Conservation (phyloP, 225 moss, liverwort and hornwort species). For the Thuidium tamariscinum region DNA sequence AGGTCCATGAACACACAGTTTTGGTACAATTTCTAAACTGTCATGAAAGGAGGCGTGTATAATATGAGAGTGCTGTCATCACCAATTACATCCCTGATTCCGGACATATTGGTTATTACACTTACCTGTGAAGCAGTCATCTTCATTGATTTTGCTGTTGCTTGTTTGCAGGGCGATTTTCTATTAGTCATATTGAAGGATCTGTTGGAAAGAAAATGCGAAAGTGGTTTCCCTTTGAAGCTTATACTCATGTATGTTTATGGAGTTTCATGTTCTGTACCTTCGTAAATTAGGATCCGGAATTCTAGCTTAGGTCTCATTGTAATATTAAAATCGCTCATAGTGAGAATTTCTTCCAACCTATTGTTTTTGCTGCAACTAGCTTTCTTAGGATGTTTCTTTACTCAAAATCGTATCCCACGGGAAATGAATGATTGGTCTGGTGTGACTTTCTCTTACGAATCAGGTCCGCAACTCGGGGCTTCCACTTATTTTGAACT, state of each 20-base stretch:
- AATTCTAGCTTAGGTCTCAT: background rate
- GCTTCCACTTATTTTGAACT: conserved; percentile 79
- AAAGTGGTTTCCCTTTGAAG: conserved; percentile 54
- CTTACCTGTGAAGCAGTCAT: background rate
- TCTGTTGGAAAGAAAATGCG: conserved; percentile 66
- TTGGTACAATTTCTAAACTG: conserved; percentile 37
- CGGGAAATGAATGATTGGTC: background rate
- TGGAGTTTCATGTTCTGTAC: background rate
- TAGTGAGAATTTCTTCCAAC: background rate
- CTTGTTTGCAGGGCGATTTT: conserved; percentile 80
- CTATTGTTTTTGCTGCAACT: background rate
- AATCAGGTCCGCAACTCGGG: conserved; percentile 88
- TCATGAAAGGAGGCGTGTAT: background rate
- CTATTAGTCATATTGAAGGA: conserved; percentile 89
- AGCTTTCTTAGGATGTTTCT: background rate
- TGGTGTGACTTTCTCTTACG: background rate
- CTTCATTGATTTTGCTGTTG: background rate
- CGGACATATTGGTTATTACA: background rate
- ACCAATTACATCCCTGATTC: background rate
- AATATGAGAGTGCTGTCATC: background rate
- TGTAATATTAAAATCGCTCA: background rate
- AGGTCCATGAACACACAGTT: conserved; percentile 97
- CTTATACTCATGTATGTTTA: conserved; percentile 77
- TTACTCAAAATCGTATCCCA: background rate
- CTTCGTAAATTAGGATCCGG: background rate